Conservation (phyloP, 305 asterid genomes). For the Fraxinus floribunda region DNA sequence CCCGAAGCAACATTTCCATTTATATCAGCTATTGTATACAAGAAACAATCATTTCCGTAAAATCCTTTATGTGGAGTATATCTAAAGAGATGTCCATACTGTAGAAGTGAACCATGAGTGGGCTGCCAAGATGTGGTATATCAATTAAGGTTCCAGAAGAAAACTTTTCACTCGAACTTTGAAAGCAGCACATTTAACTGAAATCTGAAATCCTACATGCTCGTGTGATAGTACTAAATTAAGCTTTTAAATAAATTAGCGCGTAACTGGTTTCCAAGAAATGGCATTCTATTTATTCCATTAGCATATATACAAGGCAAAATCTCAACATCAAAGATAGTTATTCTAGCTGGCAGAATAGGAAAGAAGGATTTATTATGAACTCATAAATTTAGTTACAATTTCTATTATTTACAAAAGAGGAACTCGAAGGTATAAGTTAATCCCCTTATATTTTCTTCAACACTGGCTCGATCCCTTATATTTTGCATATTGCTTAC, state of each 20-base stretch:
- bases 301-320: background rate
- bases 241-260: background rate
- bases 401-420: background rate
- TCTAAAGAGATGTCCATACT: slow-evolving; percentile 53
- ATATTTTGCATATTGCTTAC: slow-evolving; percentile 32
- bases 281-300: background rate
- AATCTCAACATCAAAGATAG: background rate
- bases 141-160: slow-evolving; percentile 8
- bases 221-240: background rate
- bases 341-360: background rate
- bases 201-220: background rate
- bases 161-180: background rate
- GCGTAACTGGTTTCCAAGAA: background rate
- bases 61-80: slow-evolving; percentile 78
- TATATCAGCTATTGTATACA: slow-evolving; percentile 54
- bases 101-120: slow-evolving; percentile 66
- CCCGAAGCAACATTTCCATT: slow-evolving; percentile 78
- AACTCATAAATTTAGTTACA: background rate
- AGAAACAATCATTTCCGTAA: slow-evolving; percentile 72
- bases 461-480: background rate
- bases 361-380: background rate
- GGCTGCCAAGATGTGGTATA: slow-evolving; percentile 55
- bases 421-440: background rate
- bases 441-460: background rate
- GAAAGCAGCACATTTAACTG: background rate